Base-by-base conservation (phyloP, 495 filamentous ascomycete species). In the Neurospora intermedia region DNA sequence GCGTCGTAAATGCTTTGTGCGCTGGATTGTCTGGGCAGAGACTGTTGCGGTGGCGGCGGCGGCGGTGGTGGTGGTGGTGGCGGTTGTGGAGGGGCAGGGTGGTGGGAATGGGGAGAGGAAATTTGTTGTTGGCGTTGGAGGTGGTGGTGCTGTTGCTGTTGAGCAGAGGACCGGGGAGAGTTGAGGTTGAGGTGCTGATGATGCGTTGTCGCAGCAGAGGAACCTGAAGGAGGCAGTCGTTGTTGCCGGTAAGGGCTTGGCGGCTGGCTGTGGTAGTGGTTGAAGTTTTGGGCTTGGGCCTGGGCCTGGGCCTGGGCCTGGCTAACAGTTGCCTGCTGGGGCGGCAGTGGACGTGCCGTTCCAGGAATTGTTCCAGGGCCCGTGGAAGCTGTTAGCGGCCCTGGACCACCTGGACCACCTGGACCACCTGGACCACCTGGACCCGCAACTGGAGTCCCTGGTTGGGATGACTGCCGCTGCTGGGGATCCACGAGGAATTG, bases 231-330 rank as follows among this genome's bases (percentile, higher is more conserved):
- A 46, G 82, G 79, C 48, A 83, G 70, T 20, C 87, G 82, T 75
- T 87, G 82, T 75, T 87, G 85, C 69, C 87, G 83, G 76, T 88
- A 88, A 35, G 87, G 87, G 74, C 86, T 88, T 35, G 84, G 77
- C 31, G 84, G 87, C 70, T 87, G 85, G 74, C 76, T 74, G 70
- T 31, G 27, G 27, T 83, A 84, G 9, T 66, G 54, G 54, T 27
- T 31, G 13, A 15, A n/a, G 72, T 78, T 59, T 75, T 73, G 11
- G 76, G 73, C 27, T 75, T 73, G 11, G 76, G 73, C 27, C 27
- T 31, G 27, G 35, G 35, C 13, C 76, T 40, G 39, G 39, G 39
- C 9, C 39, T 73, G 23, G 83, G 82, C 38, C 71, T 39, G 85
- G 83, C 73, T 86, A 74, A 20, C 54, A 62, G 15, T 62, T 62